Conservation (phyloP, 177 flowering plant genomes). For the Vitis hybrid region DNA sequence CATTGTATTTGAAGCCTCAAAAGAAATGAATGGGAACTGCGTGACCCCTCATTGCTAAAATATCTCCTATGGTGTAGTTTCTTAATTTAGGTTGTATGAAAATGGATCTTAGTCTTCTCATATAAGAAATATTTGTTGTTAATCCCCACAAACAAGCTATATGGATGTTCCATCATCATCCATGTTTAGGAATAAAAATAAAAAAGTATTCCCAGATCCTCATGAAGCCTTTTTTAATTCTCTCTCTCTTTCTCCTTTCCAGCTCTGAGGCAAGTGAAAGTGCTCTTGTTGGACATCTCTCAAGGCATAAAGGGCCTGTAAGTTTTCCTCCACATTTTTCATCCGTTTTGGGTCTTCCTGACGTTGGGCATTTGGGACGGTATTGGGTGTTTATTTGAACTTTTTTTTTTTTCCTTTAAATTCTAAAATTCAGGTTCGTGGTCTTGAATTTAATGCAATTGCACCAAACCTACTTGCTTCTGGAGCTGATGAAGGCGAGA, state of each 20-base stretch:
- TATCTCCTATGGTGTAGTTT: neutral
- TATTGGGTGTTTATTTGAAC: neutral
- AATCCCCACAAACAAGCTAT: neutral
- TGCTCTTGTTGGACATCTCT: constrained; percentile 61
- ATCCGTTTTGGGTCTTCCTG: neutral
- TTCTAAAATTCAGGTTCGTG: constrained; percentile 66
- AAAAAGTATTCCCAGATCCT: neutral
- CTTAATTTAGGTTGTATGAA: neutral
- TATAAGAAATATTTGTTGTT: neutral
- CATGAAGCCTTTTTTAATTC: neutral
- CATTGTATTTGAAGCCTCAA: too few relatives aligned
- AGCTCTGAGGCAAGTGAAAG: constrained; percentile 52
- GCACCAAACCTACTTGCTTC: constrained; percentile 86
- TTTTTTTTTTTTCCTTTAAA: neutral
- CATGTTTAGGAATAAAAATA: neutral
- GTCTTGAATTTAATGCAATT: constrained; percentile 75
- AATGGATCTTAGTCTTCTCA: neutral
- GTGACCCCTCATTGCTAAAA: neutral
- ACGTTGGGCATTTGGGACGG: neutral
- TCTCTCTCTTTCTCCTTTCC: constrained; percentile 14
- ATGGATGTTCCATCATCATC: neutral
- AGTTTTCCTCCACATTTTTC: constrained; percentile 30
- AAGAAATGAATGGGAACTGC: neutral
- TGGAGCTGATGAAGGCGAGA: constrained; percentile 97
- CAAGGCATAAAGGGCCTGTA: constrained; percentile 86